Evolutionary conservation across 371 early-diverging fungal genomes (phyloP).

Genomic region (Gilbertella persicaria): DNA sequence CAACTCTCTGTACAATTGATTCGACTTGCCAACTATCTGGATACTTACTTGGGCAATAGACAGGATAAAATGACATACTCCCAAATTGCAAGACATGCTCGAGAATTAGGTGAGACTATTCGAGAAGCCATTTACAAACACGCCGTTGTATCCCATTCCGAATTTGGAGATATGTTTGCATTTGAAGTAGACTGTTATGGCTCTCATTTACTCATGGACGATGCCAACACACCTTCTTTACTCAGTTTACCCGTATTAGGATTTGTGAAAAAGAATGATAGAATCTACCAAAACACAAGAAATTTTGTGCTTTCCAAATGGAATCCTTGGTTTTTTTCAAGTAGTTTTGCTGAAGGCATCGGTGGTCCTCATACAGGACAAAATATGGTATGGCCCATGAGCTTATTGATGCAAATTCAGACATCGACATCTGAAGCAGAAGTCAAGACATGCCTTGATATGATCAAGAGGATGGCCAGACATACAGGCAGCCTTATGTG

Average conservation of each 20-base stretch:
- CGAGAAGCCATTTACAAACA: constrained; percentile 48
- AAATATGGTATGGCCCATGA: constrained; percentile 46
- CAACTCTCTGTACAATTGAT: constrained; percentile 46
- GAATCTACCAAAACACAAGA: constrained; percentile 56
- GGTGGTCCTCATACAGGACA: constrained; percentile 60
- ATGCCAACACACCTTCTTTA: constrained; percentile 65
- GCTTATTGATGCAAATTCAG: constrained; percentile 34
- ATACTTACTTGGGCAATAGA: neutral
- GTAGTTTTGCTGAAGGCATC: constrained; percentile 47
- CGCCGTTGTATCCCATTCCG: constrained; percentile 52
- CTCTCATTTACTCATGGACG: constrained; percentile 62
- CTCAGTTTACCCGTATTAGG: constrained; percentile 61
- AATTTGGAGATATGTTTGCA: constrained; percentile 55
- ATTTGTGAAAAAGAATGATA: constrained; percentile 45
- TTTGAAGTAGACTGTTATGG: constrained; percentile 72
- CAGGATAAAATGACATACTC: neutral
- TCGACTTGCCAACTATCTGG: constrained; percentile 15
- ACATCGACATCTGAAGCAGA: constrained; percentile 40
- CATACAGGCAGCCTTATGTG: constrained; percentile 46
- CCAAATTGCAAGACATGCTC: constrained; percentile 24
- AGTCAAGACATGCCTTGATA: constrained; percentile 35
- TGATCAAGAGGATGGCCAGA: constrained; percentile 32
- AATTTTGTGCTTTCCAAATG: constrained; percentile 47
- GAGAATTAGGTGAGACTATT: constrained; percentile 38
- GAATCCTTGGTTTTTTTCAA: constrained; percentile 64